These are phyloP conservation scores for Neofusicoccum kwambonambiense DNA, from an alignment of 2,329 filamentous ascomycete species.

Conservation along the genomic window DNA sequence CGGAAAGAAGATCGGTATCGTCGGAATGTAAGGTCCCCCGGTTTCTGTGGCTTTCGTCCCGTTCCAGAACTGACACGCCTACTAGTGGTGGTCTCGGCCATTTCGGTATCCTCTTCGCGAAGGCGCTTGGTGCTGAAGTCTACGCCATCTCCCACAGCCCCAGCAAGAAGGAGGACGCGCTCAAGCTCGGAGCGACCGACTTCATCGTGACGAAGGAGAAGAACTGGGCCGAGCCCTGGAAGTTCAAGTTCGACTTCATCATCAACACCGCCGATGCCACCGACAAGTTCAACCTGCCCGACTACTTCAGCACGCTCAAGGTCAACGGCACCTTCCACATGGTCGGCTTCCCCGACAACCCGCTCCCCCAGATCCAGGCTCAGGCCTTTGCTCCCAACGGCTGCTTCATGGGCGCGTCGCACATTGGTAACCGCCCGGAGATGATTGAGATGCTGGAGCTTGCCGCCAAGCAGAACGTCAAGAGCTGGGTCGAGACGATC, in stretches of 20 bases:
- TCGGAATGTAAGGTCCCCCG: slow-evolving; percentile 55
- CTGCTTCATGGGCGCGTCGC: slow-evolving; percentile 51
- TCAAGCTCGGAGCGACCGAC: slow-evolving; percentile 59
- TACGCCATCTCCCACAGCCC: slow-evolving; percentile 62
- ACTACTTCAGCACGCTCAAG: slow-evolving; percentile 77
- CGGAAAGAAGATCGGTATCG: slow-evolving; percentile 75
- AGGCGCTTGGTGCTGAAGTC: slow-evolving; percentile 60
- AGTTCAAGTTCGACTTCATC: slow-evolving; percentile 70
- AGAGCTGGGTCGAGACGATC: slow-evolving; percentile 62
- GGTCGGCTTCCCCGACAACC: slow-evolving; percentile 76
- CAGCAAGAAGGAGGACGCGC: slow-evolving; percentile 59
- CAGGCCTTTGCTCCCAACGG: slow-evolving; percentile 76
- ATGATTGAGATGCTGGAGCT: slow-evolving; percentile 54
- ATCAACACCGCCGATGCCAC: slow-evolving; percentile 71
- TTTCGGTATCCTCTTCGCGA: slow-evolving; percentile 65
- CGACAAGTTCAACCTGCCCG: slow-evolving; percentile 64
- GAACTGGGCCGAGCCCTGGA: slow-evolving; percentile 57
- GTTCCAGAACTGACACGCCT: slow-evolving; percentile 18
- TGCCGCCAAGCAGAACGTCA: slow-evolving; percentile 51
- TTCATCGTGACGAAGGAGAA: slow-evolving; percentile 60
- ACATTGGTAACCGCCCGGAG: slow-evolving; percentile 51
- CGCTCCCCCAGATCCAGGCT: slow-evolving; percentile 67
- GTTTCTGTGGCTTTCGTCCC: rapidly evolving
- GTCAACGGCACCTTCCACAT: slow-evolving; percentile 78
- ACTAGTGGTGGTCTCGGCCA: slow-evolving; percentile 64